Percentiles rank a stretch among this genome's conserved stretches.
phyloP scores from a whole-genome alignment of 805 yeast genomes.

The Zygotorulaspora sp. region DNA sequence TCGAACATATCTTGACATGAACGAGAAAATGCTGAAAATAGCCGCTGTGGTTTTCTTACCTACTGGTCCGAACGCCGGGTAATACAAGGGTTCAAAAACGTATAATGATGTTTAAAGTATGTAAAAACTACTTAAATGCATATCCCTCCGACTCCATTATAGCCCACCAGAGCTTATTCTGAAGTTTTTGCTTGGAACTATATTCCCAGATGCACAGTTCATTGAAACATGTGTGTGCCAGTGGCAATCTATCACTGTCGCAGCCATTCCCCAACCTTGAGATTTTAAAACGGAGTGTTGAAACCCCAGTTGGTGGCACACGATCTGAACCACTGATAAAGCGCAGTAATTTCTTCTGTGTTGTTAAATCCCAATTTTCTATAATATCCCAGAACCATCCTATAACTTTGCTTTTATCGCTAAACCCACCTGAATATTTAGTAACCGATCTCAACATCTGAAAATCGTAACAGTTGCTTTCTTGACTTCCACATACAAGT shows the following conservation, averaged over 20 bases:
- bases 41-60: background rate
- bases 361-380: conserved; percentile 38
- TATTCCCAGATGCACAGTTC: conserved; percentile 78
- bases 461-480: conserved; percentile 49
- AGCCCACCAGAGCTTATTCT: conserved; percentile 59
- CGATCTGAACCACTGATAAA: conserved; percentile 91
- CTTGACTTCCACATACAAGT: conserved; percentile 72
- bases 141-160: conserved; percentile 81
- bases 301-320: conserved; percentile 88
- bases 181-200: conserved; percentile 47
- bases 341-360: conserved; percentile 58
- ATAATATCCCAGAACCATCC: conserved; percentile 84
- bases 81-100: too few species aligned
- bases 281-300: conserved; percentile 69
- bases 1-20: too few species aligned
- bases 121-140: conserved; percentile 60
- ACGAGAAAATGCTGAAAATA: background rate
- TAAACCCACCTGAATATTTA: conserved; percentile 62
- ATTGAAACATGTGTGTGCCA: conserved; percentile 93
- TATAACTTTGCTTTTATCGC: conserved; percentile 40
- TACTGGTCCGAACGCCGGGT: background rate
- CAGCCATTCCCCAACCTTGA: conserved; percentile 42
- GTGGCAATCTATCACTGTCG: conserved; percentile 51
- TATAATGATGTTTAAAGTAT: too few species aligned
- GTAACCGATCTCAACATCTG: conserved; percentile 66